A percentile compares a stretch with the other conserved stretches of the same genome.
These are phyloP conservation scores for Trichosporon ovoides DNA, from an alignment of 1,284 basidiomycete genomes.

Conservation along the genomic window DNA sequence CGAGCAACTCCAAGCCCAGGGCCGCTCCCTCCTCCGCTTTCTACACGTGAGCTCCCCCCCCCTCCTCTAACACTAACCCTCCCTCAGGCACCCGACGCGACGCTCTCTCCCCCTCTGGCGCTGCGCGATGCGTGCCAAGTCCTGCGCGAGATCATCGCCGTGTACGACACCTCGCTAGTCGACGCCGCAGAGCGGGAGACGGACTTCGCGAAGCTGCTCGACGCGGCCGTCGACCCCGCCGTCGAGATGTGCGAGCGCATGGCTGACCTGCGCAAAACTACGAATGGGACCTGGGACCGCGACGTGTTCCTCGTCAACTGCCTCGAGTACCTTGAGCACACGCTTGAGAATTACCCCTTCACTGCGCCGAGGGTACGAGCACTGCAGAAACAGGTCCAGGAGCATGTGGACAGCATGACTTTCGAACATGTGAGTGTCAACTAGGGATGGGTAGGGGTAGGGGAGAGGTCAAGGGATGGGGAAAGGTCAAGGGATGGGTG, in stretches of 20 bases:
- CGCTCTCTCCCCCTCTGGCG: constrained; percentile 67
- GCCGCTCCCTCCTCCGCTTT: constrained; percentile 65
- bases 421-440: constrained; percentile 79
- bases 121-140: constrained; percentile 77
- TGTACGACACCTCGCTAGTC: constrained; percentile 76
- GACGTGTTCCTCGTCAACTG: constrained; percentile 80
- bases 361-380: constrained; percentile 59
- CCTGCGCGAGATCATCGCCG: constrained; percentile 77
- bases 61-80: neutral
- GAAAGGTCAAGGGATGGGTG: no score
- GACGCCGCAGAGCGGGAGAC: constrained; percentile 45
- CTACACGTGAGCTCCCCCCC: constrained; percentile 50
- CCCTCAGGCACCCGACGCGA: constrained; percentile 64
- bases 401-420: constrained; percentile 61
- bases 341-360: constrained; percentile 68
- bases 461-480: no score
- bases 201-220: constrained; percentile 68
- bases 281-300: constrained; percentile 62
- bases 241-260: constrained; percentile 67
- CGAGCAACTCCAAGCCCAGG: constrained; percentile 74
- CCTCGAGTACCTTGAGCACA: constrained; percentile 68
- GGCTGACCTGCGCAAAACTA: constrained; percentile 55
- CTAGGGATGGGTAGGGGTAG: no score
- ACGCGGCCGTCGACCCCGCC: constrained; percentile 75
- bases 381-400: constrained; percentile 61